phyloP scores from a whole-genome alignment of 345 rosid genomes.

The Rhizophora apiculata region DNA sequence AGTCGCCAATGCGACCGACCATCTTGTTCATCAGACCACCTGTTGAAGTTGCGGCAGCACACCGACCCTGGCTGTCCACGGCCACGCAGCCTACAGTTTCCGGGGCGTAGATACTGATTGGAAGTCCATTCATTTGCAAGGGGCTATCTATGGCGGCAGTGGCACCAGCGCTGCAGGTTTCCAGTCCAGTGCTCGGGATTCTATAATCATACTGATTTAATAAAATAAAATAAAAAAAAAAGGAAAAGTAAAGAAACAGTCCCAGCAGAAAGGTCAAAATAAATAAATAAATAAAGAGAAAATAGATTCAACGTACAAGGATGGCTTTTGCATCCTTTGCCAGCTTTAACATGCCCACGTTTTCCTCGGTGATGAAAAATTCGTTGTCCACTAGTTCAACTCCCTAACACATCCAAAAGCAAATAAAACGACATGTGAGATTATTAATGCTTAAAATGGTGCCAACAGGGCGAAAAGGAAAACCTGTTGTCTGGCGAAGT shows the following conservation, averaged over 20 bases:
- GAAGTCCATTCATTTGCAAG: constrained; percentile 82
- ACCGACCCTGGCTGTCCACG: constrained; percentile 74
- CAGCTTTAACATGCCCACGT: constrained; percentile 75
- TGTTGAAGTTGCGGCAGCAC: constrained; percentile 92
- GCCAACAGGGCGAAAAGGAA: background rate
- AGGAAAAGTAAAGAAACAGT: background rate
- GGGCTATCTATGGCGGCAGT: constrained; percentile 57
- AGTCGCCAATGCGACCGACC: constrained; percentile 91
- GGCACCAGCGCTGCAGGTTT: constrained; percentile 52
- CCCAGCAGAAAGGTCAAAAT: background rate
- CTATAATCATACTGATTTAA: constrained; percentile 77
- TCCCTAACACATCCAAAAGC: constrained; percentile 41
- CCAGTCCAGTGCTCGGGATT: constrained; percentile 44
- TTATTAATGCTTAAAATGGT: background rate
- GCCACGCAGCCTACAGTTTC: constrained; percentile 96
- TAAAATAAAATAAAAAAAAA: background rate
- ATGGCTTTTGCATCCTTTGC: constrained; percentile 92
- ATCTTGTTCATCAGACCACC: constrained; percentile 95
- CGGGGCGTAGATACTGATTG: constrained; percentile 80
- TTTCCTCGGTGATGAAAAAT: constrained; percentile 83
- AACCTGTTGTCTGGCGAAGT: constrained; percentile 80
- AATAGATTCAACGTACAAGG: constrained; percentile 44
- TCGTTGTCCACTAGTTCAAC: constrained; percentile 78
- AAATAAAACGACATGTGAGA: too few species aligned
- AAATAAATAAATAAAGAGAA: background rate